phyloP scores from a whole-genome alignment of 108 stramenopile species.

The Nannochloropsis granulata region DNA sequence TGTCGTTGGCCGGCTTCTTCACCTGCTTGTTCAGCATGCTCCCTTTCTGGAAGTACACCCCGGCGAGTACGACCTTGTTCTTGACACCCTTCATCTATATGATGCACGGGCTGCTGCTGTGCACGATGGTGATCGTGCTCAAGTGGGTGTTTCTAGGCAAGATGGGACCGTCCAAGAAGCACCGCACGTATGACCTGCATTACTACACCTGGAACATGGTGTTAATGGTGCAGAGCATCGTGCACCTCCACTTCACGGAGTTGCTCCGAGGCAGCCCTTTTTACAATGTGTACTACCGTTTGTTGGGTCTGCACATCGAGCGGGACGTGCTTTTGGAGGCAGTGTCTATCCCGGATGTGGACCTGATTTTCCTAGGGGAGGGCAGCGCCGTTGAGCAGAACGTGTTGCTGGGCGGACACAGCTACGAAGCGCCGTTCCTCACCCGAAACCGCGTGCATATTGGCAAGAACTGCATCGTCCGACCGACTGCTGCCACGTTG shows the following conservation, averaged over 20 bases:
- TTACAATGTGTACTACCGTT: background rate
- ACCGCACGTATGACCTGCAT: background rate
- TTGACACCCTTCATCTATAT: background rate
- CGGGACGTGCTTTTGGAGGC: background rate
- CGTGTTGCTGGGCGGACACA: background rate
- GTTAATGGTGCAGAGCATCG: background rate
- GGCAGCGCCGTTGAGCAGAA: background rate
- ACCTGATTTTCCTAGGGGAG: background rate
- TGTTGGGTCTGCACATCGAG: background rate
- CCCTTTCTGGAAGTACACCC: background rate
- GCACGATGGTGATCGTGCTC: background rate
- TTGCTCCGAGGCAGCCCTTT: background rate
- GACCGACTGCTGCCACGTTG: background rate
- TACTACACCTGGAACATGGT: background rate
- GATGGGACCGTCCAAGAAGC: background rate
- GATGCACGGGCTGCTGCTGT: background rate
- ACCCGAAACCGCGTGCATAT: background rate
- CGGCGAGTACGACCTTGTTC: background rate
- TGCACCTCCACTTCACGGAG: background rate
- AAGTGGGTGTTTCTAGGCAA: background rate
- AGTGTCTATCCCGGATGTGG: background rate
- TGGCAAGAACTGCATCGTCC: background rate
- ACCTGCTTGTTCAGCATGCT: background rate
- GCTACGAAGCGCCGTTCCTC: background rate
- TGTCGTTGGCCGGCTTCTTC: constrained; percentile 11